These are phyloP conservation scores for Bipolaris bicolor DNA, from an alignment of 2,329 filamentous ascomycete genomes.

Conservation along the genomic window DNA sequence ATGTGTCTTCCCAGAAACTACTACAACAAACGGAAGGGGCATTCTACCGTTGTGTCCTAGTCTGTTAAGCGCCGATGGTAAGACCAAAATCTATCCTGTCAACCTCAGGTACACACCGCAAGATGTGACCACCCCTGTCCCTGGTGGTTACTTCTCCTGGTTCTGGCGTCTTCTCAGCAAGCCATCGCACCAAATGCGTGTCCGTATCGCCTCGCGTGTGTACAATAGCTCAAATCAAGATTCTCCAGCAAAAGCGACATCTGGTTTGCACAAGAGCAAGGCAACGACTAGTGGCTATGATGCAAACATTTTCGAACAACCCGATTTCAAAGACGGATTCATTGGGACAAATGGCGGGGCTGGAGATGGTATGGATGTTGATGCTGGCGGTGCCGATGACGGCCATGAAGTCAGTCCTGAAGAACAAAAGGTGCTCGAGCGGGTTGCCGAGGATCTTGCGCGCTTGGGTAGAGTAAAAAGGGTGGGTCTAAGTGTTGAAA, in stretches of 20 bases:
- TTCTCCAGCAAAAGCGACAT: conserved; percentile 16
- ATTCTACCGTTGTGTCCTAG: conserved; percentile 84
- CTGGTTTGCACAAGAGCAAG: conserved; percentile 11
- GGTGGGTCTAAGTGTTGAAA: conserved; percentile 79
- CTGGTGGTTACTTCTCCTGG: conserved; percentile 73
- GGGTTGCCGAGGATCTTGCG: conserved; percentile 84
- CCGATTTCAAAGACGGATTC: conserved; percentile 31
- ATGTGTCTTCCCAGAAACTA: conserved; percentile 91
- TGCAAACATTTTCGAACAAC: conserved; percentile 43
- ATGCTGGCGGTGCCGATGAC: conserved; percentile 5
- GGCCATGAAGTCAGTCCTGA: conserved; percentile 34
- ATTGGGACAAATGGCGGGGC: conserved; percentile 17
- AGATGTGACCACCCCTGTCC: conserved; percentile 89
- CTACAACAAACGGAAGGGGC: conserved; percentile 89
- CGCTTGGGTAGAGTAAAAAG: conserved; percentile 85
- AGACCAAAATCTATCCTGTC: conserved; percentile 84
- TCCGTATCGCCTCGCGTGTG: conserved; percentile 83
- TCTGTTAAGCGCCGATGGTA: conserved; percentile 69
- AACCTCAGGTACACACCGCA: conserved; percentile 87
- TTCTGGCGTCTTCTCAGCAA: conserved; percentile 85
- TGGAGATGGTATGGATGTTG: conserved; percentile 27
- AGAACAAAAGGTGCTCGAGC: conserved; percentile 76
- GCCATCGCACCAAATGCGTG: conserved; percentile 87
- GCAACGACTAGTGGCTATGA: conserved; percentile 35
- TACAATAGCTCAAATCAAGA: conserved; percentile 44